phyloP scores from a whole-genome alignment of 768 basidiomycete species.

The Xerocomellus amylosporus region DNA sequence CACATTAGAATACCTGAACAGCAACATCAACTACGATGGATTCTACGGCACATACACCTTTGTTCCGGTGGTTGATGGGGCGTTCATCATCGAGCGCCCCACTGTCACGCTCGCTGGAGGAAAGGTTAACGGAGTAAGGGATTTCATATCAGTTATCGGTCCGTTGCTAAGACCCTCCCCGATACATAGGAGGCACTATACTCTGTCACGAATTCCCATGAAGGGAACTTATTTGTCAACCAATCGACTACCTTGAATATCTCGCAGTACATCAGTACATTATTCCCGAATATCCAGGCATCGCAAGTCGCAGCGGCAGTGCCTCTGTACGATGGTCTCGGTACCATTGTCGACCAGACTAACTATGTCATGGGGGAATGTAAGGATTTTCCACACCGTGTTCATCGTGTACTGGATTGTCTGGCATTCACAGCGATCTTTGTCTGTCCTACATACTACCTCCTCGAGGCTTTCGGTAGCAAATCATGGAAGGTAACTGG shows the following conservation, averaged over 20 bases:
- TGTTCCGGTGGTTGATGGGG: slow-evolving; percentile 7
- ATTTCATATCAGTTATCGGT: neutral
- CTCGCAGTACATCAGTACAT: neutral
- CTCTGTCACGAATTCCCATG: slow-evolving; percentile 1
- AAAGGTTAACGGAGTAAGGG: slow-evolving; percentile 6
- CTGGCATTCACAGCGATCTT: neutral
- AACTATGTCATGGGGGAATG: slow-evolving; percentile 4
- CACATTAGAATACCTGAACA: neutral
- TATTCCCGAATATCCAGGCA: neutral
- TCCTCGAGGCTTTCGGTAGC: neutral
- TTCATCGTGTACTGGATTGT: neutral
- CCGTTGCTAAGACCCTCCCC: neutral
- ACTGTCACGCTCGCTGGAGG: neutral
- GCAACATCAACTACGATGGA: neutral
- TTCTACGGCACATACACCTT: slow-evolving; percentile 7
- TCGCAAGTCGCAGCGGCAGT: neutral
- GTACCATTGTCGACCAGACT: neutral
- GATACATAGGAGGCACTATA: slow-evolving; percentile 2
- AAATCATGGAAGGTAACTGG: slow-evolving; percentile 3
- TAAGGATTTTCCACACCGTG: neutral
- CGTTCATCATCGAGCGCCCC: slow-evolving; percentile 5
- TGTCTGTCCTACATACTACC: slow-evolving; percentile 6
- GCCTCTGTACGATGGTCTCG: neutral
- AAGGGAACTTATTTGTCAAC: slow-evolving; percentile 1
- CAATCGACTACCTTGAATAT: neutral